A percentile compares a stretch with the other conserved stretches of the same genome.
Conservation (phyloP, 2,329 filamentous ascomycete species). For the Lasiodiplodia sp. region DNA sequence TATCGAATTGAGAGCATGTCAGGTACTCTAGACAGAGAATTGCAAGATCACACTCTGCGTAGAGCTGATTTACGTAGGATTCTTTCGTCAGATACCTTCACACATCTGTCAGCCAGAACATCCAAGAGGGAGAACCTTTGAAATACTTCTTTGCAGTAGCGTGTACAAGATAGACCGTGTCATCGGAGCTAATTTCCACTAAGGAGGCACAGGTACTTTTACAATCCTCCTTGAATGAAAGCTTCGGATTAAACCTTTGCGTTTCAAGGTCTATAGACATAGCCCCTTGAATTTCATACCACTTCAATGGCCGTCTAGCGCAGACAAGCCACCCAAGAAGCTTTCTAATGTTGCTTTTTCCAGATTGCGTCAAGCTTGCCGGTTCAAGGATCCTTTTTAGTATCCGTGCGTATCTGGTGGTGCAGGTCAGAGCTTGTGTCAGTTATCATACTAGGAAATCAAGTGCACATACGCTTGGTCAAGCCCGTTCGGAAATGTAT, state of each 20-base stretch:
- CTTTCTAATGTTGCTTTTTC: slow-evolving; percentile 35
- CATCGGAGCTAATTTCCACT: slow-evolving; percentile 39
- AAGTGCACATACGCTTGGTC: slow-evolving; percentile 31
- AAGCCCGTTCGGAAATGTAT: slow-evolving; percentile 30
- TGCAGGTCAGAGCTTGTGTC: background rate
- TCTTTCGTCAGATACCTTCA: background rate
- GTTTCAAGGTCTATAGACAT: slow-evolving; percentile 42
- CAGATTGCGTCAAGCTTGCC: slow-evolving; percentile 34
- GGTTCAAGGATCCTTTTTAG: slow-evolving; percentile 33
- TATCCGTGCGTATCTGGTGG: slow-evolving; percentile 40
- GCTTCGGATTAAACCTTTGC: slow-evolving; percentile 39
- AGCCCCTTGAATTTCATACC: slow-evolving; percentile 52
- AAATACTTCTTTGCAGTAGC: background rate
- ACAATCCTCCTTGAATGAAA: slow-evolving; percentile 38
- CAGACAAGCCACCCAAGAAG: slow-evolving; percentile 53
- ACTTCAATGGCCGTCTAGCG: slow-evolving; percentile 50
- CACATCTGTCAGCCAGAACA: too few species aligned
- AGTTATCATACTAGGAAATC: background rate
- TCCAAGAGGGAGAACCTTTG: background rate
- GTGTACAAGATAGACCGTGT: background rate
- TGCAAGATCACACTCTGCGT: background rate
- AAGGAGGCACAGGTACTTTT: slow-evolving; percentile 48
- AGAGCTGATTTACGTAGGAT: background rate
- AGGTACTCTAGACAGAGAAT: background rate
- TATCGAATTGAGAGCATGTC: background rate